phyloP scores from a whole-genome alignment of 2,329 filamentous ascomycete genomes.

The Aureobasidium mangrovei region DNA sequence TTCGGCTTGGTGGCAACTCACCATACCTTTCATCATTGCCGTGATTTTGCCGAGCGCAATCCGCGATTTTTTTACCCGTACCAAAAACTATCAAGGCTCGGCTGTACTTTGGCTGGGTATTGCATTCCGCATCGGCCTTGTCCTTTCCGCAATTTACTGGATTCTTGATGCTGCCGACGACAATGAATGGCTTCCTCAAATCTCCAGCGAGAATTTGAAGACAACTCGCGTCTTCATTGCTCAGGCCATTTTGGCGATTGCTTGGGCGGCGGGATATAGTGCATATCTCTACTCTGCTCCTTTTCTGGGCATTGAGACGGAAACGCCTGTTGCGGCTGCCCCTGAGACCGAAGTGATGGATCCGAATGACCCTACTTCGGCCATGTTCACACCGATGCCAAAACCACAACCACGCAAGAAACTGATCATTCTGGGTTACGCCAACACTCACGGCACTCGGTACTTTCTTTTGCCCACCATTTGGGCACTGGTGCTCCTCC shows the following conservation, averaged over 20 bases:
- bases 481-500: constrained; percentile 64
- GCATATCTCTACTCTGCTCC: constrained; percentile 82
- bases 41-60: constrained; percentile 64
- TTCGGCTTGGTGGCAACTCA: constrained; percentile 80
- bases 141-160: constrained; percentile 78
- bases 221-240: constrained; percentile 66
- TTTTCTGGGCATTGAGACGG: constrained; percentile 60
- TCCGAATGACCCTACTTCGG: constrained; percentile 24
- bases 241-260: constrained; percentile 69
- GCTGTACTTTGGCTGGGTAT: constrained; percentile 77
- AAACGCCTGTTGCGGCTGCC: constrained; percentile 23
- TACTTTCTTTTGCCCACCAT: constrained; percentile 79
- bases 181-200: constrained; percentile 61
- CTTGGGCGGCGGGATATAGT: constrained; percentile 73
- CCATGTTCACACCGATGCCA: constrained; percentile 30
- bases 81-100: constrained; percentile 78
- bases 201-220: constrained; percentile 58
- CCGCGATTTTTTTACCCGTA: constrained; percentile 71
- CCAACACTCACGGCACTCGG: constrained; percentile 83
- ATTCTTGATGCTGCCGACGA: constrained; percentile 82
- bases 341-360: constrained; percentile 33
- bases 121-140: constrained; percentile 65
- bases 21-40: constrained; percentile 67
- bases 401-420: constrained; percentile 25
- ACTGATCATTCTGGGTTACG: constrained; percentile 74